Evolutionary conservation across 2,329 filamentous ascomycete genomes (phyloP), one percentile per base, ranked within the genome.

Genomic region (Thelonectria olida): DNA sequence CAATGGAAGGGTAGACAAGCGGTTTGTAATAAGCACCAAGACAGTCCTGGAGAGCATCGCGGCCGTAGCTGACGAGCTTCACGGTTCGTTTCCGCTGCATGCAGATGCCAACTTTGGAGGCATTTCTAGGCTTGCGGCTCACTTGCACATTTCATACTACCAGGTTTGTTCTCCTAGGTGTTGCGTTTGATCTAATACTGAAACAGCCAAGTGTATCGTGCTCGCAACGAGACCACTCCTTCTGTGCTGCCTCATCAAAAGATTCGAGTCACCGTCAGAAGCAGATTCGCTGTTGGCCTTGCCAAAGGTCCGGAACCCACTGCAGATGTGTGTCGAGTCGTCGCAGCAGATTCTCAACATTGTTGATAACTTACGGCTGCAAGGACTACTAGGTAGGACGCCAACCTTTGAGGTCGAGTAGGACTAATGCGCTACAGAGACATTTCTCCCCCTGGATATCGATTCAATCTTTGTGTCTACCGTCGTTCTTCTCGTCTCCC

Each of bases 231-330:
- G 72, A 31, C 72, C 72, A 1, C 19, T 73, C 3, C 52, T 73
- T 3, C 66, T 73, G 23, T 72, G 67, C 49, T 69, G 67, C 31
- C 25, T 71, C 17, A 72, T 69, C 41, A 67, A 65, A 8, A 59
- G 62, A 1, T 61, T 70, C 36, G 66, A 67, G 17, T 65, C 62
- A 0, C 51, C 45, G 17, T 56, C 56, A 13, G 64, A 58, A 23
- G 47, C 63, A 12, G 54, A 61, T 28, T 51, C 54, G 1, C 81
- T 83, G 1, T 69, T 68, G 2, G 82, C 80, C 39, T 34, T 31
- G 27, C 15, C 44, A 17, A 48, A 7, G 13, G 44, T 61, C 48
- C 19, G 38, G 45, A 57, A 54, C 20, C 39, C 20, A 22, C 7
- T 42, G 10, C 39, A 42, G 17, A 42, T 42, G 39, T 42, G 39